These are phyloP conservation scores for Pugionium cornutum DNA, from an alignment of 345 rosid genomes.

Conservation along the genomic window DNA sequence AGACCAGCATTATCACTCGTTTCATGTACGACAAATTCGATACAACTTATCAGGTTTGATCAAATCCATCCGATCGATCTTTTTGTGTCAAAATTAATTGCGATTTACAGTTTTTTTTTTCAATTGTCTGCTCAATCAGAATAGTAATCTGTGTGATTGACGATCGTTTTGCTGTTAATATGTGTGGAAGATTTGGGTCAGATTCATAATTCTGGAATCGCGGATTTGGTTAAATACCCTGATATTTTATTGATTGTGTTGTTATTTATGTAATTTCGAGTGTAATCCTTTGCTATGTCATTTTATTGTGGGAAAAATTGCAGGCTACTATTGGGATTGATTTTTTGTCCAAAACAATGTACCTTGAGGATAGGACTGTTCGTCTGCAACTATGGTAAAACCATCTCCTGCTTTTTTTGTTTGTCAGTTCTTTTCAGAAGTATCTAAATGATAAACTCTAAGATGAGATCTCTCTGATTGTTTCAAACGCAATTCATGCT, in stretches of 20 bases:
- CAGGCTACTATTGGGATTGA: slow-evolving; percentile 96
- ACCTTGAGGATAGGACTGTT: slow-evolving; percentile 89
- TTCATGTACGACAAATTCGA: slow-evolving; percentile 97
- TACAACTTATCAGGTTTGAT: slow-evolving; percentile 75
- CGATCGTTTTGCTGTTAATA: slow-evolving; percentile 15
- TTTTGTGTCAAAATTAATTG: neutral
- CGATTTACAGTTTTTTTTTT: neutral
- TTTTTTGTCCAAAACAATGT: slow-evolving; percentile 91
- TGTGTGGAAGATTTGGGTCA: slow-evolving; percentile 7
- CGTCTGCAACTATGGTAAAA: slow-evolving; percentile 88
- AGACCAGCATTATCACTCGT: slow-evolving; percentile 91
- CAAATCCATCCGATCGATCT: neutral
- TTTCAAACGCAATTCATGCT: neutral
- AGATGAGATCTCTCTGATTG: neutral
- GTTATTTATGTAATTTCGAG: neutral
- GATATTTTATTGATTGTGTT: neutral
- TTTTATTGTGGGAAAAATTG: slow-evolving; percentile 1
- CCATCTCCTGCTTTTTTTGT: neutral
- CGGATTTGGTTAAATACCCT: slow-evolving; percentile 5
- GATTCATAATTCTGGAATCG: neutral
- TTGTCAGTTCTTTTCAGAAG: neutral
- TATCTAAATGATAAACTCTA: slow-evolving; percentile 5
- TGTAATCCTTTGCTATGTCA: neutral
- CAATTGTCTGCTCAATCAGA: neutral
- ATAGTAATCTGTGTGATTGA: neutral